Base-by-base conservation (phyloP, 306 rosid genomes). In the Adenanthera pavonina region DNA sequence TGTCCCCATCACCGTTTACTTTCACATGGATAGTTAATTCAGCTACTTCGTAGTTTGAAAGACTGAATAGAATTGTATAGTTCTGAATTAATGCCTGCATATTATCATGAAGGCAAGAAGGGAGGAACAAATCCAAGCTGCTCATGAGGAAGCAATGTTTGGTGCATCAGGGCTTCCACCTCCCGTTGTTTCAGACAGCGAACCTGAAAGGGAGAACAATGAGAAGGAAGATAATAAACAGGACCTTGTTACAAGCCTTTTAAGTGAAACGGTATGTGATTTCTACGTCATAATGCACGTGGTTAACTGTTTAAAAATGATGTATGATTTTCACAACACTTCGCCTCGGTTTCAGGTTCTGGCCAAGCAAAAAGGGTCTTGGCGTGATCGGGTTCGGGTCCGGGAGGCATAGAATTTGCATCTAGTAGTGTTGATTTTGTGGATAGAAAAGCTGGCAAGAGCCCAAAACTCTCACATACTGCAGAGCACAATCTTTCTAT, bases 121-220 rank as follows among this genome's bases (percentile, higher is more conserved):
- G 76, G 94, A 89, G 88, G 96, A 92, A 59, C 91, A 85, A 74
- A 87, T 89, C 80, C 91, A 86, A 89, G 91, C 94, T 80, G 99
- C 99, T 72, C 98, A 95, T 7, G 98, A 95, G 30, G 91, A 88
- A 79, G 99, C 99, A 67, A 95, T 95, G 94, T 95, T 95, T 77
- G 98, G 98, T 74, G 82, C 87, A 47, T 60, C 97, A 3, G 75
- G 81, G 15, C 41, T 72, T 79, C 87, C 53, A 17, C 90, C 88
- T 70, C 38, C 92, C 57, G 62, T 14, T 66, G 33, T 81, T 74
- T 75, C 88, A 7, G 90, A 87, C 71, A 80, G 86, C 14, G 95
- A 92, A 56, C 82, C 86, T 80, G 93, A 94, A 80, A 89, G 77
- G 81, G 81, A 71, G 90, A 85, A 69, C 14, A 78, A 46, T 0